Percentiles rank a stretch among this genome's conserved stretches.
phyloP scores from a whole-genome alignment of 2,329 filamentous ascomycete genomes.

The Neonectria punicea region DNA sequence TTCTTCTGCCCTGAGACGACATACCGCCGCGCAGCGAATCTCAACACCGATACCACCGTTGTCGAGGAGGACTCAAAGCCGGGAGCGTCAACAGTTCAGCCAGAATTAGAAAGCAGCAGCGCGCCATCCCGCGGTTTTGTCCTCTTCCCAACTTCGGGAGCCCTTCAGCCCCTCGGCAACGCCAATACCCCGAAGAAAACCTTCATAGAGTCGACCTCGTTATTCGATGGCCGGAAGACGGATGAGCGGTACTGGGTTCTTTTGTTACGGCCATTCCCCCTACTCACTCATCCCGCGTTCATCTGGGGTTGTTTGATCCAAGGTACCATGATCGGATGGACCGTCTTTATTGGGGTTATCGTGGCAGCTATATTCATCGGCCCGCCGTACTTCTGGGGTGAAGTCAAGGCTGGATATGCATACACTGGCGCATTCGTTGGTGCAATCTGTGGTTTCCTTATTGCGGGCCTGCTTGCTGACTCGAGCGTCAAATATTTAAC shows the following conservation, averaged over 20 bases:
- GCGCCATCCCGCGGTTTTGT: slow-evolving; percentile 40
- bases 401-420: slow-evolving; percentile 85
- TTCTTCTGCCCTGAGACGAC: slow-evolving; percentile 89
- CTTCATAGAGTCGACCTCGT: slow-evolving; percentile 68
- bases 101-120: slow-evolving; percentile 6
- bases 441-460: slow-evolving; percentile 77
- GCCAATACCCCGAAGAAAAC: slow-evolving; percentile 61
- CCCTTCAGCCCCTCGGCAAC: slow-evolving; percentile 49
- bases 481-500: slow-evolving; percentile 77
- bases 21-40: slow-evolving; percentile 71
- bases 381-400: slow-evolving; percentile 82
- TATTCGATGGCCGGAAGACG: slow-evolving; percentile 86
- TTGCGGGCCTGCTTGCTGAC: slow-evolving; percentile 82
- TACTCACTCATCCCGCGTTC: slow-evolving; percentile 87
- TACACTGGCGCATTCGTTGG: slow-evolving; percentile 90
- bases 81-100: slow-evolving; percentile 20
- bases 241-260: slow-evolving; percentile 76
- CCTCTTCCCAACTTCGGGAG: slow-evolving; percentile 46
- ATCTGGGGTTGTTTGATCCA: slow-evolving; percentile 84
- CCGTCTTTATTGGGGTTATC: slow-evolving; percentile 88
- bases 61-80: slow-evolving; percentile 23
- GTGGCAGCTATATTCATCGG: slow-evolving; percentile 85
- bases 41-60: slow-evolving; percentile 74
- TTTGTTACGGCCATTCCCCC: slow-evolving; percentile 78
- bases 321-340: slow-evolving; percentile 94